Conservation (phyloP, 1,139 yeast genomes). For the Lodderomyces oxycetoniae region DNA sequence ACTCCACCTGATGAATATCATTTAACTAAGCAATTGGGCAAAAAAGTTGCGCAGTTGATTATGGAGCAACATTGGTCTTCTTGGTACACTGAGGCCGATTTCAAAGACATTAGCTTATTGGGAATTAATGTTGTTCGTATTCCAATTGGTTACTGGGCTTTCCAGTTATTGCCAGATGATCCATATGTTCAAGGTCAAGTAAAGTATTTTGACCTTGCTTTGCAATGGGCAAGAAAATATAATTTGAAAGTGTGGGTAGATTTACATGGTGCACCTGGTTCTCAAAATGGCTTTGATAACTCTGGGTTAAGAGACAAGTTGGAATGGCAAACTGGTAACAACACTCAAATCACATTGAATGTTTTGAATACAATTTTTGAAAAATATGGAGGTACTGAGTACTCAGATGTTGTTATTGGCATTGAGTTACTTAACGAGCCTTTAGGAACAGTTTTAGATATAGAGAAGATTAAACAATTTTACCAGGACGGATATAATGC, state of each 20-base stretch:
- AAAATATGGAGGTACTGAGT: slow-evolving; percentile 64
- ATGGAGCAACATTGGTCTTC: slow-evolving; percentile 72
- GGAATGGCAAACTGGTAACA: slow-evolving; percentile 52
- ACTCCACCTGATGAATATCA: slow-evolving; percentile 86
- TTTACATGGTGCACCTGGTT: slow-evolving; percentile 95
- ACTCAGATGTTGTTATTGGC: slow-evolving; percentile 72
- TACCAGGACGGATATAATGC: slow-evolving; percentile 51
- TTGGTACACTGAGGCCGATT: slow-evolving; percentile 75
- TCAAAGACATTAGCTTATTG: slow-evolving; percentile 50
- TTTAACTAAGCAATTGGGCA: slow-evolving; percentile 59
- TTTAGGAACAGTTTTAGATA: slow-evolving; percentile 60
- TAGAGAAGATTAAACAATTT: slow-evolving; percentile 54
- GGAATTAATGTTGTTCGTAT: slow-evolving; percentile 87
- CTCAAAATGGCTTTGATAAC: slow-evolving; percentile 95
- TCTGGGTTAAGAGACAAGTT: slow-evolving; percentile 74
- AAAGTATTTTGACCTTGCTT: slow-evolving; percentile 65
- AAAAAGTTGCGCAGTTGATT: slow-evolving; percentile 46
- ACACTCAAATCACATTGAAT: slow-evolving; percentile 48
- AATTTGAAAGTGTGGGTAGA: slow-evolving; percentile 83
- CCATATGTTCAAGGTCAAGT: slow-evolving; percentile 90
- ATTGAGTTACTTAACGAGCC: slow-evolving; percentile 91
- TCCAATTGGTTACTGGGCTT: slow-evolving; percentile 98
- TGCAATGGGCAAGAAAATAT: slow-evolving; percentile 65
- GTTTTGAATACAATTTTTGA: slow-evolving; percentile 43
- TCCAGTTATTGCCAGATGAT: slow-evolving; percentile 55